Evolutionary conservation across 2,329 filamentous ascomycete species (phyloP).

Genomic region (Trichoderma koningii): DNA sequence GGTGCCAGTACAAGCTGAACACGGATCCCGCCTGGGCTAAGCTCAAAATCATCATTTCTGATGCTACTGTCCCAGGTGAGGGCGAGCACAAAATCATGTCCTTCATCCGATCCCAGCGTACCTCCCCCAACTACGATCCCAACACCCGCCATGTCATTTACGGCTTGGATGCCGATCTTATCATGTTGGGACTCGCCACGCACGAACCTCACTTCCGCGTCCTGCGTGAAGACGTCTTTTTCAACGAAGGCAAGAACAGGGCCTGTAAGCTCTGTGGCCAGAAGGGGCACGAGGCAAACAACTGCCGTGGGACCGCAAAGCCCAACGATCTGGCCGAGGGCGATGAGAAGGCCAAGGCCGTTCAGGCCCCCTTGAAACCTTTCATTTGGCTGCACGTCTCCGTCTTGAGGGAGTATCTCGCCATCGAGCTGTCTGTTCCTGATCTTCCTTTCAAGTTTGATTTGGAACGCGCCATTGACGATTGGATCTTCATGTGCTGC

Average conservation of each 20-base stretch:
- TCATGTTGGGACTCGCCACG: conserved; percentile 96
- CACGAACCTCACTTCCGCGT: conserved; percentile 98
- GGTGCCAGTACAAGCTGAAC: conserved; percentile 96
- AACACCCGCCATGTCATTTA: conserved; percentile 99
- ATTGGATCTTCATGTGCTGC: conserved; percentile 99
- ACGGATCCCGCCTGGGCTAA: conserved; percentile 95
- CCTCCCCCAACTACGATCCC: conserved; percentile 87
- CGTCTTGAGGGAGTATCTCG: conserved; percentile 88
- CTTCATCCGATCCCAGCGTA: conserved; percentile 90
- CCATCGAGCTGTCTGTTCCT: conserved; percentile 82
- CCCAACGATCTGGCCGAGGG: conserved; percentile 71
- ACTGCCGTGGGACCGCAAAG: conserved; percentile 78
- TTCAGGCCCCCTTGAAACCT: conserved; percentile 69
- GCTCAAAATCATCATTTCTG: conserved; percentile 96
- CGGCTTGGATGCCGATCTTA: conserved; percentile 94
- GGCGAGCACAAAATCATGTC: conserved; percentile 99
- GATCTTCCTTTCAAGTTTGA: conserved; percentile 86
- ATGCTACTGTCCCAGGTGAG: conserved; percentile 95
- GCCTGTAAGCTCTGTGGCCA: conserved; percentile 89
- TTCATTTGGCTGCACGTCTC: conserved; percentile 98
- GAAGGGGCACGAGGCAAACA: conserved; percentile 83
- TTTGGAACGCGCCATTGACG: conserved; percentile 89
- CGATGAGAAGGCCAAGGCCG: conserved; percentile 80
- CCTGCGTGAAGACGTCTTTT: conserved; percentile 94
- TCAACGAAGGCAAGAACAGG: conserved; percentile 79